Base-by-base conservation (phyloP, 176 grass and related monocot species). In the Calamus simplicifolius region DNA sequence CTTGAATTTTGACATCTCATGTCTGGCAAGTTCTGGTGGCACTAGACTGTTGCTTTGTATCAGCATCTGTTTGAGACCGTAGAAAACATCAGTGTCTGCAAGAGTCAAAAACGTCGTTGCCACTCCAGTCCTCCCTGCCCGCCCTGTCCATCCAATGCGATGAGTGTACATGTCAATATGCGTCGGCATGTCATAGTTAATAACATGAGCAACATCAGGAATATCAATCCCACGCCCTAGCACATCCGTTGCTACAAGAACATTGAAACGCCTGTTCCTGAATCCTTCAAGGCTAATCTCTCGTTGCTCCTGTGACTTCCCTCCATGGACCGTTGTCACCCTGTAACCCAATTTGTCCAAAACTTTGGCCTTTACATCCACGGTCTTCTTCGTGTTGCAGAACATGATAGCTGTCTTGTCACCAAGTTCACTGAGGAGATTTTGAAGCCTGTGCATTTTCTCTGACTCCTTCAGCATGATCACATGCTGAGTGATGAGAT, bases 381-480 rank as follows among this genome's bases (percentile, higher is more conserved):
- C 92, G 29, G 92, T 85, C 68, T 91, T 97, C 80, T 91, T 97
- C 58, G 92, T 97, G 49, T 97, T 97, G 75, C 75, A 80, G 66
- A 97, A 97, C 25, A 97, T 87, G 63, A 97, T 91, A n/a, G 92
- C 84, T 4, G 92, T 90, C 79, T 97, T 97, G 48, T 97, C 92
- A 17, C 83, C 92, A 1, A 97, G 81, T 52, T 97, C 92, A 23
- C 58, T 52, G 58, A 97, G 88, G 49, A 97, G 79, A 78, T 87
- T 90, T 61, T 85, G 80, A 27, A 97, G 83, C 56, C 81, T 79
- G 28, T 81, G 5, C 69, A 91, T 87, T 68, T 97, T 97, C 81
- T 91, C 87, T 15, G 80, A 85, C 55, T 82, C 87, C 72, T 85
- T 97, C 65, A 88, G 23, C 92, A 91, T 91, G 67, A 91, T 91